Percentiles rank a stretch among this genome's conserved stretches.
Evolutionary conservation across 768 basidiomycete species (phyloP).

Genomic region (Tylopilus plumbeoviolaceoides): DNA sequence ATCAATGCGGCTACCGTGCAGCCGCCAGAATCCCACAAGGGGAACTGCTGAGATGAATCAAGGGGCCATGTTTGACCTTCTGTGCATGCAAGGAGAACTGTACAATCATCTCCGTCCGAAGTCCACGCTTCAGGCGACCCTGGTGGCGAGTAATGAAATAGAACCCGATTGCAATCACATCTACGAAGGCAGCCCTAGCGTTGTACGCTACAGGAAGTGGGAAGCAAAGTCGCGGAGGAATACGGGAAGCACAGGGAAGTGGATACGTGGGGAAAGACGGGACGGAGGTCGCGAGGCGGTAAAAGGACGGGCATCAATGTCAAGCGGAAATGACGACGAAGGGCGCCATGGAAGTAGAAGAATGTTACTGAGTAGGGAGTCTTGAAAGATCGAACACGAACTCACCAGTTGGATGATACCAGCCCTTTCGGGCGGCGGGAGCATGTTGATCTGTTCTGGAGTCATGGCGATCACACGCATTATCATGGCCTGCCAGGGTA

Average conservation of each 20-base stretch:
- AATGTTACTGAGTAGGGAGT: conserved; percentile 11
- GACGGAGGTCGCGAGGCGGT: conserved; percentile 5
- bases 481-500: conserved; percentile 62
- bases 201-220: conserved; percentile 25
- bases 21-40: not conserved
- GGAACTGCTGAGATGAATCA: not conserved
- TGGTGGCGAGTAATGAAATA: conserved; percentile 3
- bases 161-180: conserved; percentile 6
- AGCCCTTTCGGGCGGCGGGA: conserved; percentile 70
- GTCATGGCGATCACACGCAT: conserved; percentile 80
- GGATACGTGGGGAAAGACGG: conserved; percentile 11
- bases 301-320: conserved; percentile 23
- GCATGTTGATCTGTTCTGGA: conserved; percentile 72
- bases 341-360: conserved; percentile 4
- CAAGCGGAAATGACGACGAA: conserved; percentile 20
- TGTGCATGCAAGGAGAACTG: not conserved
- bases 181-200: conserved; percentile 29
- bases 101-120: conserved; percentile 7
- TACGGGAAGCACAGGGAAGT: conserved; percentile 1
- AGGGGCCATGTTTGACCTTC: not conserved
- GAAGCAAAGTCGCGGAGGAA: conserved; percentile 13
- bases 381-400: conserved; percentile 15
- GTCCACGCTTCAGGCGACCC: conserved; percentile 4
- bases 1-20: conserved; percentile 2
- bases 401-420: conserved; percentile 82